Base-by-base conservation (phyloP, 192 early-diverging fungal species). In the Coemansia sp. region DNA sequence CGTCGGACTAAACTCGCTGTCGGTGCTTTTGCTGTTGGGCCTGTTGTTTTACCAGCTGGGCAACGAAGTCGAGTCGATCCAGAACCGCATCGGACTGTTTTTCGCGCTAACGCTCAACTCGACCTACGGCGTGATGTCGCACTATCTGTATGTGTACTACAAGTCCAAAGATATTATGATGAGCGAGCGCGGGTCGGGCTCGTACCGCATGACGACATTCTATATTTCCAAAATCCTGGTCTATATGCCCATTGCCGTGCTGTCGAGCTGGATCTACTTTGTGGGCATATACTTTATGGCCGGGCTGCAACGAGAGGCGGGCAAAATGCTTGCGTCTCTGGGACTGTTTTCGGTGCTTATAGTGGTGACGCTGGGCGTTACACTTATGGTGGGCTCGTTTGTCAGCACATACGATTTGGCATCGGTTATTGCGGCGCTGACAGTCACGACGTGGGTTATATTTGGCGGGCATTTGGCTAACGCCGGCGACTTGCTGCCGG, bases 101-200 rank as follows among this genome's bases (percentile, higher is more conserved):
- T 80, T 83, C 59, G 68, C 78, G 14, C 55, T 83, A 37, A 80
- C 81, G 20, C 71, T 86, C 61, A 84, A 85, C 68, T 77, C 82
- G 49, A 81, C 83, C 10, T 86, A 85, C 60, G 82, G 84, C 60
- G 73, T 83, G 36, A 81, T 90, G 62, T 82, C 84, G 69, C 86
- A 87, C 56, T 75, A 73, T n/a, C 74, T 80, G 20, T 73, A 66
- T 34, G 64, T 76, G n/a, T 83, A 82, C 66, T 77, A 69, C 50
- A 67, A 78, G 44, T 66, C 85, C 57, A 77, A 81, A 31, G 74
- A 74, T 54, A 85, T 85, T 62, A 83, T 88, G 75, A 62, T 82
- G 14, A 83, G 81, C 36, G 89, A 91, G 65, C 83, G 89, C 17
- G 85, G 86, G 23, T 74, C 82, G 10, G 85, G 87, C 5, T 84